Evolutionary conservation across 495 filamentous ascomycete species (phyloP), one percentile per base, ranked within the genome.

Genomic region (Bombardia bombarda): DNA sequence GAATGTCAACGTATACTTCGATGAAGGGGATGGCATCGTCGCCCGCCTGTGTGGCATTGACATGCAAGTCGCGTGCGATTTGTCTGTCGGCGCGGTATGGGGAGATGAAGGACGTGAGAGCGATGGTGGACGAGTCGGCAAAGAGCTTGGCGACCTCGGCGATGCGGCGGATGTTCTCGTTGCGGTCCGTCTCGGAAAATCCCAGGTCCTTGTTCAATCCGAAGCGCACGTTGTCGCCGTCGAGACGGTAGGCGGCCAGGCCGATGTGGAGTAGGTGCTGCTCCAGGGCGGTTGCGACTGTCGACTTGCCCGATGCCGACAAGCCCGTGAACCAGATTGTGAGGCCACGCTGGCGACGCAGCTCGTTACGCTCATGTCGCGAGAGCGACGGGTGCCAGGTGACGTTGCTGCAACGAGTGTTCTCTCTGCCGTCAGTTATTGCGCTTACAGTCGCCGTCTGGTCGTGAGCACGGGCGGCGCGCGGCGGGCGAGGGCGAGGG

Each of bases 241-340:
- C 92, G 14, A 98, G 82, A 1, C 93, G 80, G 73, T 98, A 98
- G 42, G 89, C 86, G 45, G 83, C 72, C 12, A 94, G 64, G 13
- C 82, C 81, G 14, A 82, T 72, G 57, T 92, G 87, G 38, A 98
- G 80, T 13, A 98, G 81, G 62, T 94, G 86, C 66, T 94, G 89
- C 70, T 98, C 92, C 14, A 97, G 85, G 16, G 92, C 92, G 14
- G 87, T 92, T 43, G 92, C 92, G 23, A 97, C 82, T 14, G 92
- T 98, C 33, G 88, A 94, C 68, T 98, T 98, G 52, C 92, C 92
- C 3, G 87, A 93, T 42, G 90, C 92, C 16, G 84, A 90, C 33
- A 98, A 82, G 20, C 92, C 92, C 6, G 92, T 98, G 63, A 98
- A 86, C 92, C 92, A 98, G 62, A 98, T 81, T 34, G 92, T 98